Evolutionary conservation across 768 basidiomycete species (phyloP), one percentile per base, ranked within the genome.

Genomic region (Tulasnella sp.): DNA sequence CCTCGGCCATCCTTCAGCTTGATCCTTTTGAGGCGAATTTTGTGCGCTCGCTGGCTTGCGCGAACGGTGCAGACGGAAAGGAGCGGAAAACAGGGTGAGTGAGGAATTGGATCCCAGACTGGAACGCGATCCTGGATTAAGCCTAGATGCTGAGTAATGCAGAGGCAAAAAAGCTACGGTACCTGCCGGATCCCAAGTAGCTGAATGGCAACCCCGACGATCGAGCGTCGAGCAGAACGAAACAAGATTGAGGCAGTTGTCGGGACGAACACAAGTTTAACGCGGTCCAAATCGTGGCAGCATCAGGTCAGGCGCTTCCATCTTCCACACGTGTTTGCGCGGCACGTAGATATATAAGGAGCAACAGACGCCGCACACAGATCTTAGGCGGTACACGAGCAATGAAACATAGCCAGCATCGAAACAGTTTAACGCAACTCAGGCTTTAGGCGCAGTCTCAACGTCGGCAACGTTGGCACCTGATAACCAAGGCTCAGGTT

Each of bases 391-490:
- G 20, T 23, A 57, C 26, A 57, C 26, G 55, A 23, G 55, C 26
- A n/a, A 57, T 23, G 23, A n/a, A 57, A 57, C 42, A 57, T 57
- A 23, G 55, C 26, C 26, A 29, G 55, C 20, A 29, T 2, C 10
- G 26, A n/a, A 57, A 4, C 23, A 6, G n/a, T 29, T n/a, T 23
- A n/a, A 5, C 23, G 23, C 1, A 23, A 23, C 55, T 57, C 11
- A n/a, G 55, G 29, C 42, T 55, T 39, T 26, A 75, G 81, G 72
- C 7, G 81, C 78, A 73, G 80, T 79, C 6, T 57, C 80, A 32
- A 44, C 51, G 15, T 70, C 80, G 69, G 79, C 75, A 55, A 80
- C 82, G 73, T 81, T 76, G 32, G 48, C 72, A 46, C 70, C 69
- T 69, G 70, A 70, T 35, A 42, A 37, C 26, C 20, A 20, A 46